Conservation (phyloP, 1,139 yeast species). For the Hansenula lynferdii region DNA sequence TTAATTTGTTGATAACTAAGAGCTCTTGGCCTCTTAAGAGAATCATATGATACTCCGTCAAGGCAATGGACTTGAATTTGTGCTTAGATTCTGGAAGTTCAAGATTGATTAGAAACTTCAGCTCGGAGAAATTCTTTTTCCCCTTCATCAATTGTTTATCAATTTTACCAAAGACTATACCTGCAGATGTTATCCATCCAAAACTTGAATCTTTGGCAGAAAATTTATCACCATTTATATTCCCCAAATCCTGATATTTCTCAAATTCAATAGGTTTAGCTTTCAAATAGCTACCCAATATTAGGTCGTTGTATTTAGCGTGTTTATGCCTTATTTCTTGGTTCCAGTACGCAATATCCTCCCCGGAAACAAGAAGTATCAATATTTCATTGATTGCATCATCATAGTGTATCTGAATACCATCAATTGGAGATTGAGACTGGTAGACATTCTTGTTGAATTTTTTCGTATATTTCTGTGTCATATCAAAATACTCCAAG, state of each 20-base stretch:
- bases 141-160: constrained; percentile 8
- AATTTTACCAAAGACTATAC: constrained; percentile 37
- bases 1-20: constrained; percentile 45
- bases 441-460: constrained; percentile 36
- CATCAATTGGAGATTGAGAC: constrained; percentile 34
- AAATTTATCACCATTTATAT: constrained; percentile 27
- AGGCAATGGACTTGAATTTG: constrained; percentile 32
- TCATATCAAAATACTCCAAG: constrained; percentile 33
- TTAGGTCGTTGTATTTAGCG: constrained; percentile 14
- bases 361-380: constrained; percentile 31
- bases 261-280: constrained; percentile 28
- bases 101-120: constrained; percentile 35
- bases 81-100: constrained; percentile 33
- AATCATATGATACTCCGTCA: constrained; percentile 51
- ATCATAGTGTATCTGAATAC: constrained; percentile 24
- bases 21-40: constrained; percentile 38
- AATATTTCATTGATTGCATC: constrained; percentile 19
- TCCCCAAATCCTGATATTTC: constrained; percentile 29
- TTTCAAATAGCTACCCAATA: constrained; percentile 15
- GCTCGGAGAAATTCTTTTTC: constrained; percentile 18
- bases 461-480: constrained; percentile 36
- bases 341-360: constrained; percentile 37
- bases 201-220: constrained; percentile 25
- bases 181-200: constrained; percentile 43
- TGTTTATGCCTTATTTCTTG: constrained; percentile 13